Base-by-base conservation (phyloP, 2,329 filamentous ascomycete genomes). In the Pestalotiopsis sp. region DNA sequence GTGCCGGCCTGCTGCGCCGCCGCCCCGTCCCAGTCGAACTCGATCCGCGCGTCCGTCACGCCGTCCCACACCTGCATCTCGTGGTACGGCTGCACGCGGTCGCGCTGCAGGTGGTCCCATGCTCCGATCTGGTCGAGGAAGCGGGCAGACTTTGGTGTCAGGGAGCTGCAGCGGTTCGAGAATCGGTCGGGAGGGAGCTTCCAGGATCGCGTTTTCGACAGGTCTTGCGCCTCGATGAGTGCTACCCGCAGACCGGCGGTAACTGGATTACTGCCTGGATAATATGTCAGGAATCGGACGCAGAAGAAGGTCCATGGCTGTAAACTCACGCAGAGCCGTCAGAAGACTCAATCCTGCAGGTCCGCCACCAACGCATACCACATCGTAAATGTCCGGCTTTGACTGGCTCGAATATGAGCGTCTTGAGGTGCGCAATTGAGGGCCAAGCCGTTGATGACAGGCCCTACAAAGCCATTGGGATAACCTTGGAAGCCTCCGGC, bases 41-140 rank as follows among this genome's bases (percentile, higher is more conserved):
- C 92, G 78, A 99, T 96, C 74, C 91, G 89, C 45, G 94, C 93
- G 69, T 90, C 94, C 56, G 92, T 93, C 68, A 97, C 89, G 71
- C 95, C 97, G 79, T 99, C 96, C 96, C 97, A 99, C 39, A 98
- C 96, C 79, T 97, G 92, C 96, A 99, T 99, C 75, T 95, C 93
- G 69, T 97, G 91, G 80, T 98, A 99, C 0, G 91, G 88, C 82
- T 98, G 95, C 41, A 96, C 89, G 39, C 96, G 90, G 5, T 88
- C 84, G 57, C 85, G 82, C 73, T 93, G 87, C 70, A 98, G 84
- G 77, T 97, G 90, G 6, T 85, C 77, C 96, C 95, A 98, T 64
- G 92, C 94, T 45, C 95, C 96, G 70, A 97, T 96, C 4, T 87
- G 84, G 77, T 93, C 86, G 71, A 98, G 87, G 76, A 96, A 98